Evolutionary conservation across 2,329 filamentous ascomycete species (phyloP).

Genomic region (Colletotrichum spaethianum): DNA sequence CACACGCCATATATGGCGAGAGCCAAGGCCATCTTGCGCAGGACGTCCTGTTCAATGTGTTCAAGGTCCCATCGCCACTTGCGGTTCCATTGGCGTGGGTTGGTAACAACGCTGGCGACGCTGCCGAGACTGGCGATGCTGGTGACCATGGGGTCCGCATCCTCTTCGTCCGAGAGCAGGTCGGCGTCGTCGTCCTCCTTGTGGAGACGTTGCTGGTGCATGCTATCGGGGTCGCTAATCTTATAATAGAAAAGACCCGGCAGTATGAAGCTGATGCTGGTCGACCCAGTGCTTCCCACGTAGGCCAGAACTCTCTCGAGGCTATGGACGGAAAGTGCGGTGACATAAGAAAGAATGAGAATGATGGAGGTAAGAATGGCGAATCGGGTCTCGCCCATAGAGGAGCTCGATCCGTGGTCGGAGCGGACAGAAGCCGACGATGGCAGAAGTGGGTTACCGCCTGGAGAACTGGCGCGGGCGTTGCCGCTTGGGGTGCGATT

Average conservation of each 20-base stretch:
- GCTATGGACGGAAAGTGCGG: constrained; percentile 90
- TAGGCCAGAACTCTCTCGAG: constrained; percentile 94
- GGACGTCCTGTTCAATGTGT: constrained; percentile 73
- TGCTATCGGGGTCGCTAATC: constrained; percentile 90
- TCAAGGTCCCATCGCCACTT: constrained; percentile 73
- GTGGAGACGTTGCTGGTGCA: constrained; percentile 86
- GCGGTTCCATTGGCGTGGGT: constrained; percentile 64
- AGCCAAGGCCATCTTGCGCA: constrained; percentile 81
- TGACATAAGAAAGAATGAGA: constrained; percentile 86
- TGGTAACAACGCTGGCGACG: constrained; percentile 52
- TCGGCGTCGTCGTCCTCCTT: constrained; percentile 93
- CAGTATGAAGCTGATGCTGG: constrained; percentile 96
- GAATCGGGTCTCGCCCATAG: constrained; percentile 90
- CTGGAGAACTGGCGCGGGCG: constrained; percentile 57
- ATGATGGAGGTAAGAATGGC: constrained; percentile 90
- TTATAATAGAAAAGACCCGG: constrained; percentile 99
- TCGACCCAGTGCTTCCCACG: constrained; percentile 94
- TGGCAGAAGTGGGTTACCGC: constrained; percentile 60
- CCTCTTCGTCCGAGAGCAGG: constrained; percentile 65
- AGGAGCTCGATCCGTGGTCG: constrained; percentile 68
- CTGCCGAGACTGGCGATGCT: constrained; percentile 63
- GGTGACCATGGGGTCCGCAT: constrained; percentile 58
- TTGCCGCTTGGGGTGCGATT: constrained; percentile 57
- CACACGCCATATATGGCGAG: constrained; percentile 86
- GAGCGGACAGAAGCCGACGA: constrained; percentile 56